Percentiles rank a stretch among this genome's conserved stretches.
phyloP scores from a whole-genome alignment of 2,329 filamentous ascomycete genomes.

The Lasiodiplodia hormozganensis region DNA sequence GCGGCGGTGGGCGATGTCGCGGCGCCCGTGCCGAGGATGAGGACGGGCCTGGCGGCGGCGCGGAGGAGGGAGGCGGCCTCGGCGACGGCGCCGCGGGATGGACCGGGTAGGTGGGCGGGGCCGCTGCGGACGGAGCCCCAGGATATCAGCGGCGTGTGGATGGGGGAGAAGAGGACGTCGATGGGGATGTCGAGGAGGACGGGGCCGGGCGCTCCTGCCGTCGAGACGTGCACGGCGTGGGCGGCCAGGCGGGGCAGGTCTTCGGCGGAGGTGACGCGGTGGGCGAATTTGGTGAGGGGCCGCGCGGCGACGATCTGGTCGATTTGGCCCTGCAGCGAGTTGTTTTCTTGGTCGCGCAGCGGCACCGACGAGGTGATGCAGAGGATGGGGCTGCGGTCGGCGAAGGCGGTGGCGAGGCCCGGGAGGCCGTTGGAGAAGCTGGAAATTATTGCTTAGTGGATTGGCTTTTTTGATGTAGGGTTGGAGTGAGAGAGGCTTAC shows the following conservation, averaged over 20 bases:
- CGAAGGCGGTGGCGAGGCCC: slow-evolving; percentile 55
- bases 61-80: slow-evolving; percentile 42
- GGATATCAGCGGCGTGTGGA: slow-evolving; percentile 45
- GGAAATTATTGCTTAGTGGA: too few species aligned
- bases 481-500: slow-evolving; percentile 37
- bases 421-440: slow-evolving; percentile 56
- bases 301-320: slow-evolving; percentile 55
- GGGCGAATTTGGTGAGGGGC: slow-evolving; percentile 55
- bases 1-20: slow-evolving; percentile 35
- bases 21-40: slow-evolving; percentile 53
- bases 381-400: slow-evolving; percentile 54
- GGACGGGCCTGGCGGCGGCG: slow-evolving; percentile 47
- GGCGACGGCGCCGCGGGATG: slow-evolving; percentile 46
- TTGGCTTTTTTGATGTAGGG: not conserved
- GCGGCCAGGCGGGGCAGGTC: slow-evolving; percentile 55
- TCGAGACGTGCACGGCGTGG: slow-evolving; percentile 50
- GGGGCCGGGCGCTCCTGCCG: slow-evolving; percentile 47
- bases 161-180: slow-evolving; percentile 52
- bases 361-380: slow-evolving; percentile 55
- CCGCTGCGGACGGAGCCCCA: slow-evolving; percentile 52
- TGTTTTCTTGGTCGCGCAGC: slow-evolving; percentile 54
- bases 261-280: slow-evolving; percentile 52
- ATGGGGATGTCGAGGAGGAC: slow-evolving; percentile 50
- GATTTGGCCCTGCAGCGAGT: slow-evolving; percentile 55
- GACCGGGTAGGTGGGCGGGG: slow-evolving; percentile 43